phyloP scores from a whole-genome alignment of 306 rosid species.

The Ormosia emarginata region DNA sequence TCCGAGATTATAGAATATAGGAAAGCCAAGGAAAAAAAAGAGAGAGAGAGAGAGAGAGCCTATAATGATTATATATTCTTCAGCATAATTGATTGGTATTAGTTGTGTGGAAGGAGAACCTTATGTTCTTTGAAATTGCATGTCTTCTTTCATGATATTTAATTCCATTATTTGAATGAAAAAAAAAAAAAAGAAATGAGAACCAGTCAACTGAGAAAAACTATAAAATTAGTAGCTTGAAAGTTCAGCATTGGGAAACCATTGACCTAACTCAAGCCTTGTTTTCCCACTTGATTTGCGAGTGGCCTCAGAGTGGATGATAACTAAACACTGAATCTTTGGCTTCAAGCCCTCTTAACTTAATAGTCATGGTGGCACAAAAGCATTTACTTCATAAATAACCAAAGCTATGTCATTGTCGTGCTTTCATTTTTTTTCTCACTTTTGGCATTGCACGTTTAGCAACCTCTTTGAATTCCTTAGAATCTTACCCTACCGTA shows the following conservation, averaged over 20 bases:
- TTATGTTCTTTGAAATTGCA: conserved; percentile 19
- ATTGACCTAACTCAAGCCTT: background rate
- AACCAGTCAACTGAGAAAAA: conserved; percentile 1
- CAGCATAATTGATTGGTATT: background rate
- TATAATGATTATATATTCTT: background rate
- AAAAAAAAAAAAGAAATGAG: background rate
- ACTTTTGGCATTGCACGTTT: too few relatives aligned
- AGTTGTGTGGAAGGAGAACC: background rate
- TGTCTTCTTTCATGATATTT: conserved; percentile 16
- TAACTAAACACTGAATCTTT: too few relatives aligned
- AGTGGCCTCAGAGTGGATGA: too few relatives aligned
- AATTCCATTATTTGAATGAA: background rate
- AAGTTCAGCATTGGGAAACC: background rate
- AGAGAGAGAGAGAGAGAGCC: too few relatives aligned
- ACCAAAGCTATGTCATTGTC: too few relatives aligned
- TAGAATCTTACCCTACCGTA: too few relatives aligned
- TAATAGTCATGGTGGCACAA: too few relatives aligned
- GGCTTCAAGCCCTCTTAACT: too few relatives aligned
- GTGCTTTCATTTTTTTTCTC: too few relatives aligned
- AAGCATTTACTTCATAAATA: too few relatives aligned
- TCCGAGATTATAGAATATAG: background rate
- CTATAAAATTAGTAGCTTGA: background rate
- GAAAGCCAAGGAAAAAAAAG: background rate
- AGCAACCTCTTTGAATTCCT: too few relatives aligned
- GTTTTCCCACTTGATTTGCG: background rate